A percentile compares a stretch with the other conserved stretches of the same genome.
These are phyloP conservation scores for Fusarium mundagurra DNA, from an alignment of 2,329 filamentous ascomycete genomes.

Conservation along the genomic window DNA sequence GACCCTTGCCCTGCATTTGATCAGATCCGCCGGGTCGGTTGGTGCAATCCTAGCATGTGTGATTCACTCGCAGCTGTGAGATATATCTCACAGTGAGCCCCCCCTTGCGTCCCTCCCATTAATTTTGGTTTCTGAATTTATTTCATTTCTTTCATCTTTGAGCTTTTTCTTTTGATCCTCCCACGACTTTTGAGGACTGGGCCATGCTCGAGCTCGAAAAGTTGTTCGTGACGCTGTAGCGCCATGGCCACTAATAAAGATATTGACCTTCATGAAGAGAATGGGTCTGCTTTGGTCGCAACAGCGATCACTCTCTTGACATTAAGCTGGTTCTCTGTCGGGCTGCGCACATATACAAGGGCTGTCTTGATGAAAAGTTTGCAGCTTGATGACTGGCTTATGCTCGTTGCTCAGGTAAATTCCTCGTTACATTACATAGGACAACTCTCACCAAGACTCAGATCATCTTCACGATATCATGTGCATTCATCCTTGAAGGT, in stretches of 20 bases:
- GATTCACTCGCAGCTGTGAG: constrained; percentile 21
- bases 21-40: constrained; percentile 16
- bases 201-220: constrained; percentile 34
- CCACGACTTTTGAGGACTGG: constrained; percentile 8
- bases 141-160: neutral
- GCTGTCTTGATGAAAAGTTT: constrained; percentile 56
- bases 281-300: constrained; percentile 50
- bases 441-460: constrained; percentile 34
- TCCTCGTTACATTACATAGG: neutral
- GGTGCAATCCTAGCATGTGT: constrained; percentile 1
- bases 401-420: constrained; percentile 59
- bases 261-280: constrained; percentile 51
- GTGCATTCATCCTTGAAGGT: constrained; percentile 57
- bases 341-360: constrained; percentile 57
- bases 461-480: constrained; percentile 59
- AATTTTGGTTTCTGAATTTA: neutral
- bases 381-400: constrained; percentile 64
- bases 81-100: constrained; percentile 34
- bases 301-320: constrained; percentile 51
- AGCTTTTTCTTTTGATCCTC: neutral
- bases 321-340: constrained; percentile 55
- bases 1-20: constrained; percentile 14
- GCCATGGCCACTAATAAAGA: constrained; percentile 46
- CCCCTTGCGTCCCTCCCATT: constrained; percentile 3
- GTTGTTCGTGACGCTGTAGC: constrained; percentile 33